Evolutionary conservation across 2,329 filamentous ascomycete genomes (phyloP), one percentile per base, ranked within the genome.

Genomic region (Pyricularia sp.): DNA sequence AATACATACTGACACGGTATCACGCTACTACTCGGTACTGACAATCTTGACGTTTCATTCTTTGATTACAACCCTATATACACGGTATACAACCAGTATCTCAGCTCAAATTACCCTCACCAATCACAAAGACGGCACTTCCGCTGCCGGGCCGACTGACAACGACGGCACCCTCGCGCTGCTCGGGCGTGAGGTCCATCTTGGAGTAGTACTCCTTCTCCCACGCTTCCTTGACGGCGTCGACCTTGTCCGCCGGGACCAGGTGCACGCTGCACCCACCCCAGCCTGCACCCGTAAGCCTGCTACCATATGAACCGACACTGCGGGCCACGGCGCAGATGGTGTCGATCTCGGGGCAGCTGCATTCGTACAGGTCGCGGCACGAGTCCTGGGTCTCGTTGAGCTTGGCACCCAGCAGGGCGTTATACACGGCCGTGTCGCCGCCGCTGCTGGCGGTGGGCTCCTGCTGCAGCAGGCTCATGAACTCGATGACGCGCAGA

Each of bases 201-300:
- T 90, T 91, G 69, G 85, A 81, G 78, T 96, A 98, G 78, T 98
- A 99, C 76, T 93, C 88, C 71, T 85, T 85, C 74, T 91, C 87
- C 85, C 95, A 88, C 5, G 92, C 92, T 74, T 86, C 84, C 77
- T 87, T 92, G 26, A 99, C 92, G 30, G 82, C 86, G 5, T 90
- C 88, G 0, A 97, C 91, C 79, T 91, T 94, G 75, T 93, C 86
- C 69, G 88, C 91, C 0, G 94, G 91, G 68, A 98, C 91, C 69
- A 99, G 85, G 81, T 99, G 95, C 69, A 99, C 94, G 70, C 88
- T 95, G 81, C 95, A 98, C 2, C 95, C 95, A 71, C 95, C 95
- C 95, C 95, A 99, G 3, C 95, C 95, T 0, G 95, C 95, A 58
- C 95, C 95, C 0, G 94, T 98, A 73, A 97, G 81, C 30, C 94